phyloP scores from a whole-genome alignment of 495 filamentous ascomycete genomes.

The Penicillium arizonense region DNA sequence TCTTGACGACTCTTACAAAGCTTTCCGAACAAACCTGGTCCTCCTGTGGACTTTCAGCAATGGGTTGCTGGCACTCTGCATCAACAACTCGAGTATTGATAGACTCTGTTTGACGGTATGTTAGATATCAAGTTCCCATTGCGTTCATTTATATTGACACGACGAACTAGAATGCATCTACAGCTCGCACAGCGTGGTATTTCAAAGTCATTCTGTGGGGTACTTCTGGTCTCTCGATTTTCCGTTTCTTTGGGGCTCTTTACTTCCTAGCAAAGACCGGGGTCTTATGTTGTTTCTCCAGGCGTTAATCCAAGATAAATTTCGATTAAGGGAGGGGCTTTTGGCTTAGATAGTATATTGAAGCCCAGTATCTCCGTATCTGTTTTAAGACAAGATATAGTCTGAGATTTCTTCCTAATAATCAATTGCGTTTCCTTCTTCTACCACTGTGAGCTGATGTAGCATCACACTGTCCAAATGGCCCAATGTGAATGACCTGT shows the following conservation, averaged over 20 bases:
- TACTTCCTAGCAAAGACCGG: slow-evolving; percentile 20
- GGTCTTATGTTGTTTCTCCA: slow-evolving; percentile 15
- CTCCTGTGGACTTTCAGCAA: slow-evolving; percentile 92
- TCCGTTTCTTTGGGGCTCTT: slow-evolving; percentile 20
- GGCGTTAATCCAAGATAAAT: neutral
- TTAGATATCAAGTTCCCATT: slow-evolving; percentile 7
- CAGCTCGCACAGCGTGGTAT: slow-evolving; percentile 18
- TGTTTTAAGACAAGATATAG: too few species aligned
- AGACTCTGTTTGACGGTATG: slow-evolving; percentile 78
- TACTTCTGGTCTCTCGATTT: slow-evolving; percentile 22
- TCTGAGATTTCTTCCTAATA: too few species aligned
- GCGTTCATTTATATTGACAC: neutral
- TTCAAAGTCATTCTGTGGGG: slow-evolving; percentile 18
- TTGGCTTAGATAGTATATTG: too few species aligned
- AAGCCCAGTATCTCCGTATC: too few species aligned
- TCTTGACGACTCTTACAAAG: slow-evolving; percentile 93
- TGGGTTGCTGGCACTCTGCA: slow-evolving; percentile 71
- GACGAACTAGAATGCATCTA: slow-evolving; percentile 10
- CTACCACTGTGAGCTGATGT: too few species aligned
- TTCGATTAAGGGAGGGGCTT: too few species aligned
- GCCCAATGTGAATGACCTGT: too few species aligned
- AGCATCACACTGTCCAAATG: too few species aligned
- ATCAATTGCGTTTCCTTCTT: too few species aligned
- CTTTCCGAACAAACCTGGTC: slow-evolving; percentile 89
- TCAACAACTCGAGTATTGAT: slow-evolving; percentile 75